phyloP scores from a whole-genome alignment of 2,329 filamentous ascomycete species.

The Fusarium guadeloupense region DNA sequence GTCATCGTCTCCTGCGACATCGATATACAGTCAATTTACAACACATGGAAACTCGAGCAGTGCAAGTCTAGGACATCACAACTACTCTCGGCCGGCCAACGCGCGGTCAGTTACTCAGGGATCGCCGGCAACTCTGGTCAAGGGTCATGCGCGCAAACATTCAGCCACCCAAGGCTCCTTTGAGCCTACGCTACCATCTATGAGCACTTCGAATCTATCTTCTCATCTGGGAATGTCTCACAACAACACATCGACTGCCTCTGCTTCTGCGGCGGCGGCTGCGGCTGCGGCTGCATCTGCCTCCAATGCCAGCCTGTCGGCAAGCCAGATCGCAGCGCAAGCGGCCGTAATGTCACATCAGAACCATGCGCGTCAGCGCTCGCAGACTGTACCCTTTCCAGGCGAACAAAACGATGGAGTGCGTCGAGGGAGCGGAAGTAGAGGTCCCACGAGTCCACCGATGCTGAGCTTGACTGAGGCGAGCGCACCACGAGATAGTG shows the following conservation, averaged over 20 bases:
- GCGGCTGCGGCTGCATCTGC: conserved; percentile 52
- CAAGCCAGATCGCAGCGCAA: conserved; percentile 84
- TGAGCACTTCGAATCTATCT: conserved; percentile 63
- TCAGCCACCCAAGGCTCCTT: conserved; percentile 81
- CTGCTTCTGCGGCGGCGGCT: conserved; percentile 32
- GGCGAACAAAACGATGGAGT: conserved; percentile 55
- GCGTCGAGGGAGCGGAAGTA: conserved; percentile 57
- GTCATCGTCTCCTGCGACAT: conserved; percentile 52
- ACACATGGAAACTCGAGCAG: conserved; percentile 59
- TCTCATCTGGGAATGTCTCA: conserved; percentile 60
- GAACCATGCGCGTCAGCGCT: conserved; percentile 69
- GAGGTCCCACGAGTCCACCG: conserved; percentile 67
- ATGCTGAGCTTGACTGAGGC: conserved; percentile 72
- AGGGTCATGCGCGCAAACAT: conserved; percentile 68
- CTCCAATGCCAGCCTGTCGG: conserved; percentile 56
- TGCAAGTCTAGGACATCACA: conserved; percentile 54
- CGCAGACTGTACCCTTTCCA: conserved; percentile 74
- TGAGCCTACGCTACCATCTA: conserved; percentile 75
- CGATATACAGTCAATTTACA: conserved; percentile 60
- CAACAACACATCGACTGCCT: conserved; percentile 24
- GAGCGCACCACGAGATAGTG: conserved; percentile 66
- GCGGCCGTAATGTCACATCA: conserved; percentile 76
- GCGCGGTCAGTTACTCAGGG: conserved; percentile 44
- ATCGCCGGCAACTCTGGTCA: conserved; percentile 46
- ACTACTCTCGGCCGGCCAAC: conserved; percentile 66